Conservation (phyloP, 257 asterid species). For the Solanum chiquidenum region DNA sequence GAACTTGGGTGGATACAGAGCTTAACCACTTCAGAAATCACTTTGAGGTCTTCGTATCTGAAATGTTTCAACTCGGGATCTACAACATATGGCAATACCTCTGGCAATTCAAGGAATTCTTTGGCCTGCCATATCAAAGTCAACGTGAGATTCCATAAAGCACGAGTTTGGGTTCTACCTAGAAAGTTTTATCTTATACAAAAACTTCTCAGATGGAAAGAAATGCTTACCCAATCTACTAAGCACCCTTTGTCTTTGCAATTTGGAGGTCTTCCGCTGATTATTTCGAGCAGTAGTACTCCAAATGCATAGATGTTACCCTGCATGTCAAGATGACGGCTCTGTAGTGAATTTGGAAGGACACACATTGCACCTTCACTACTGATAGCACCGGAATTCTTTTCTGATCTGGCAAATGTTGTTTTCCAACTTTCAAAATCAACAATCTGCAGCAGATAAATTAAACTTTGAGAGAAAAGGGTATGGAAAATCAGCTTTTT, state of each 20-base stretch:
- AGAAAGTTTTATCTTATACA: neutral
- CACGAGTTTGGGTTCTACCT: neutral
- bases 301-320: slow-evolving; percentile 83
- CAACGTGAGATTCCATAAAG: neutral
- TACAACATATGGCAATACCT: slow-evolving; percentile 43
- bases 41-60: slow-evolving; percentile 60
- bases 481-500: neutral
- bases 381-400: slow-evolving; percentile 65
- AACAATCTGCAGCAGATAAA: slow-evolving; percentile 50
- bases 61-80: slow-evolving; percentile 85
- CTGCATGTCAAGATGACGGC: slow-evolving; percentile 59
- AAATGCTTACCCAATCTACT: slow-evolving; percentile 73
- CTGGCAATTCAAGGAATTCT: slow-evolving; percentile 56
- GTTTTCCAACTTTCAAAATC: slow-evolving; percentile 95
- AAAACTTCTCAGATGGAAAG: neutral
- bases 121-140: slow-evolving; percentile 46
- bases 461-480: neutral
- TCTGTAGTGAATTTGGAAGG: slow-evolving; percentile 63
- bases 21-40: slow-evolving; percentile 59
- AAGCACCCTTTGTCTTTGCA: slow-evolving; percentile 73
- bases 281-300: slow-evolving; percentile 66
- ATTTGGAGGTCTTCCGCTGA: slow-evolving; percentile 88
- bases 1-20: slow-evolving; percentile 47
- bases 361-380: slow-evolving; percentile 65
- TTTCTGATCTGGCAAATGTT: slow-evolving; percentile 68